Evolutionary conservation across 148 eudicot species (phyloP).

Genomic region (Spergularia bocconei): DNA sequence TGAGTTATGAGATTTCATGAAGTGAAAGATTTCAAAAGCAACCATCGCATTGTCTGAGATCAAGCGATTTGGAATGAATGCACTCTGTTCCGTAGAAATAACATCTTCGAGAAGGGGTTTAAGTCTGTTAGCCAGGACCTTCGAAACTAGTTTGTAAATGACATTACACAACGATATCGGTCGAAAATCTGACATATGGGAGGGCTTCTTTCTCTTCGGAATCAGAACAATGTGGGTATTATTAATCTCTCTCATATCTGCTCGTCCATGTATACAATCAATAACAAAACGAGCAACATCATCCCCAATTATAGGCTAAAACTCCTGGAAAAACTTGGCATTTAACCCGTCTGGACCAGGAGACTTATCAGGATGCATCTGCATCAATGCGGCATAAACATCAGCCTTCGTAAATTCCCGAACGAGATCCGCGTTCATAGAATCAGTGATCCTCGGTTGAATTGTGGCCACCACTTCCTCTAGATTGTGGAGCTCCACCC

Average conservation of each 20-base stretch:
- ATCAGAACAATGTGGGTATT: not conserved
- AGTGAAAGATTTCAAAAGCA: not conserved
- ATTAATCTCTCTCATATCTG: not conserved
- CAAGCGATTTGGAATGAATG: too few species aligned
- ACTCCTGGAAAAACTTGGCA: not conserved
- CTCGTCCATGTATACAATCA: too few species aligned
- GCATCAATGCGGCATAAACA: not conserved
- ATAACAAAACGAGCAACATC: not conserved
- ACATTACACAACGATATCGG: constrained; percentile 2
- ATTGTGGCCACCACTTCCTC: not conserved
- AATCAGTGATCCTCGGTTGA: not conserved
- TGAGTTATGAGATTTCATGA: not conserved
- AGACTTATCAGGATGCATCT: not conserved
- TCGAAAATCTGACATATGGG: not conserved
- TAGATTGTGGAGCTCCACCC: not conserved
- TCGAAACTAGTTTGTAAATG: not conserved
- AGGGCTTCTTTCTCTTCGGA: not conserved
- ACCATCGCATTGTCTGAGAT: not conserved
- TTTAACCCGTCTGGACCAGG: not conserved
- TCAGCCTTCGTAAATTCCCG: not conserved
- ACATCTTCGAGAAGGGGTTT: not conserved
- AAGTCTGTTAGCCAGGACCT: not conserved
- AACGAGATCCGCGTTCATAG: not conserved
- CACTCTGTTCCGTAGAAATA: too few species aligned
- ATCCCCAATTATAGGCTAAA: not conserved